Evolutionary conservation across 164 flowering plant genomes (phyloP).

Genomic region (Vitis rotundifolia): DNA sequence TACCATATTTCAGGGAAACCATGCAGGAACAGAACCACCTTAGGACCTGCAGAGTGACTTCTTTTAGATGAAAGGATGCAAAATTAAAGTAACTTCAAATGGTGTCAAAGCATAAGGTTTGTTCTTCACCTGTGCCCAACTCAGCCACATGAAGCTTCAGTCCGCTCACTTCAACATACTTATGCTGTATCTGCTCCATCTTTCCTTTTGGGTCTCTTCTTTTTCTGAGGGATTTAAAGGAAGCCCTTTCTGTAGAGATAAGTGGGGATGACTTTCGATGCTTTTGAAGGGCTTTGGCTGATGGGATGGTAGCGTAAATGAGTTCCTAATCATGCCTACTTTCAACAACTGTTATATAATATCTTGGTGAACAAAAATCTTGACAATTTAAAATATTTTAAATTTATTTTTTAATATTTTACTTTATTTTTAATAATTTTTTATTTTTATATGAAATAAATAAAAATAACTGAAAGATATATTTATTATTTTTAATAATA

Average conservation of each 20-base stretch:
- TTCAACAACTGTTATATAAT: too few species aligned
- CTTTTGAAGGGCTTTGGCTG: too few species aligned
- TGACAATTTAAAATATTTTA: too few species aligned
- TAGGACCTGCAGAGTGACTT: constrained; percentile 17
- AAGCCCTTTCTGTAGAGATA: neutral
- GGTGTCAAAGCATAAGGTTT: neutral
- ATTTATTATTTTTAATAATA: too few species aligned
- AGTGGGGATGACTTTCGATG: too few species aligned
- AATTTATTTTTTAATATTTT: too few species aligned
- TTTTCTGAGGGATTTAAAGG: neutral
- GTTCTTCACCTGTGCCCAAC: constrained; percentile 23
- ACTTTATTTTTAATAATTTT: too few species aligned
- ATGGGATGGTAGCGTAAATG: too few species aligned
- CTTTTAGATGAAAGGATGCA: neutral
- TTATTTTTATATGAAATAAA: too few species aligned
- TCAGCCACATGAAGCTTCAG: constrained; percentile 56
- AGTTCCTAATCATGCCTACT: too few species aligned
- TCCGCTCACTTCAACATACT: constrained; percentile 35
- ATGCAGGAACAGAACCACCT: constrained; percentile 32
- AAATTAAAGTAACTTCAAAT: neutral
- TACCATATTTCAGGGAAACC: constrained; percentile 55
- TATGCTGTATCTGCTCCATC: constrained; percentile 49
- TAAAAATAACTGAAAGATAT: too few species aligned
- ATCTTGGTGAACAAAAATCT: too few species aligned
- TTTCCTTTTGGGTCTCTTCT: neutral